These are phyloP conservation scores for Arthrobotrys sinensis DNA, from an alignment of 2,329 filamentous ascomycete genomes.

Conservation along the genomic window DNA sequence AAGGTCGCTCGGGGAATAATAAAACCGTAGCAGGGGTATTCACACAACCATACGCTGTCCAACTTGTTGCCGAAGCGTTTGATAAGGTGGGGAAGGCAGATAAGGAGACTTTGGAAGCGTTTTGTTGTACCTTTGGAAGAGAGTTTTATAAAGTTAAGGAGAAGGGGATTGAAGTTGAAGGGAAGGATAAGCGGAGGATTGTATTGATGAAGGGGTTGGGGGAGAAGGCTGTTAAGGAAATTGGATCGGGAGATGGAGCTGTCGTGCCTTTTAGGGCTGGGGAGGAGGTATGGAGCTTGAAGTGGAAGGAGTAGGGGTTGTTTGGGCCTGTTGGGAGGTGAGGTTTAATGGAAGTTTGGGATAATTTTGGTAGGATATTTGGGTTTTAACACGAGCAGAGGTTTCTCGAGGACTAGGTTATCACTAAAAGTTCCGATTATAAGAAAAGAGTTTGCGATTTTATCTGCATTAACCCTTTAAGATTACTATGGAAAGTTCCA, in stretches of 20 bases:
- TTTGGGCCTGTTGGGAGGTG: too few relatives aligned
- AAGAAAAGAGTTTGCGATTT: too few relatives aligned
- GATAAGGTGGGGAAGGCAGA: constrained; percentile 73
- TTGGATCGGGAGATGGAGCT: constrained; percentile 72
- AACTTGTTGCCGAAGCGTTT: constrained; percentile 74
- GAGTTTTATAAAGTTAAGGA: constrained; percentile 74
- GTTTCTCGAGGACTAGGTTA: too few relatives aligned
- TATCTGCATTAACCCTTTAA: too few relatives aligned
- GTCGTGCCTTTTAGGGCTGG: constrained; percentile 78
- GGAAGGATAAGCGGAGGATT: constrained; percentile 67
- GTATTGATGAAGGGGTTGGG: constrained; percentile 72
- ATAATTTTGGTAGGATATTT: too few relatives aligned
- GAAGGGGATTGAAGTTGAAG: constrained; percentile 65
- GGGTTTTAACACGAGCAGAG: too few relatives aligned
- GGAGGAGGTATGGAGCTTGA: constrained; percentile 74
- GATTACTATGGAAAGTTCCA: too few relatives aligned
- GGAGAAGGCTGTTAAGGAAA: constrained; percentile 72
- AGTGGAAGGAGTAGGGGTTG: constrained; percentile 66
- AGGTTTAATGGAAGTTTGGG: too few relatives aligned
- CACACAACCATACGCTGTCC: constrained; percentile 80
- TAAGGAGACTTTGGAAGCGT: constrained; percentile 71
- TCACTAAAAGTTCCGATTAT: too few relatives aligned
- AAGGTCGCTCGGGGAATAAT: constrained; percentile 70
- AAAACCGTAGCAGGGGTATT: constrained; percentile 81
- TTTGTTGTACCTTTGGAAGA: constrained; percentile 74